A percentile compares a stretch with the other conserved stretches of the same genome.
phyloP scores from a whole-genome alignment of 2,329 filamentous ascomycete genomes.

The Phyllosticta citriasiana region DNA sequence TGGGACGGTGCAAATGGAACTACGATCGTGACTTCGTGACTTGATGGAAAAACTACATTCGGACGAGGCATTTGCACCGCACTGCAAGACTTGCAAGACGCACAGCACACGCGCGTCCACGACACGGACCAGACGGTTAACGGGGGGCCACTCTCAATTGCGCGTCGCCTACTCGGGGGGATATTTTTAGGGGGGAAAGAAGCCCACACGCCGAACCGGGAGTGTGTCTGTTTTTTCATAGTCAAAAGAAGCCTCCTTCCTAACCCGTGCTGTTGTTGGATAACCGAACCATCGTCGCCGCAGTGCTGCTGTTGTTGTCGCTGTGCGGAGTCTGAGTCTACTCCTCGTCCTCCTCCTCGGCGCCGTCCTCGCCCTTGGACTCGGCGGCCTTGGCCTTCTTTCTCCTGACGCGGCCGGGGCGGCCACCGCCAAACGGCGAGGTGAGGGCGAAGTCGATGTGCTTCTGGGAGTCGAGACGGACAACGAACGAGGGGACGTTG shows the following conservation, averaged over 20 bases:
- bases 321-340: constrained; percentile 18
- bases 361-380: constrained; percentile 68
- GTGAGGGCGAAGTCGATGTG: constrained; percentile 99
- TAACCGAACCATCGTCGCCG: constrained; percentile 15
- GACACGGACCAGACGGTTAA: not conserved
- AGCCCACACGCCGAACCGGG: not conserved
- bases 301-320: too few relatives aligned
- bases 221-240: not conserved
- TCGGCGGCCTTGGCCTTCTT: constrained; percentile 99
- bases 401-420: constrained; percentile 93
- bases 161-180: not conserved
- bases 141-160: not conserved
- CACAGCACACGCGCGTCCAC: too few relatives aligned
- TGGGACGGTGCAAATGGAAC: not conserved
- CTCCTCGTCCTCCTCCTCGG: constrained; percentile 70
- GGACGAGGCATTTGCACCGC: not conserved
- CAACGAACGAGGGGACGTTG: constrained; percentile 98
- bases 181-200: not conserved
- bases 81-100: not conserved
- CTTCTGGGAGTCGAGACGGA: constrained; percentile 99
- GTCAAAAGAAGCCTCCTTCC: not conserved
- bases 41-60: not conserved
- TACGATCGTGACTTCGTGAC: not conserved
- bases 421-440: constrained; percentile 95
- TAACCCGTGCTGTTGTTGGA: constrained; percentile 23